Conservation (phyloP, 78 protist species). For the Trichosphaerium sp. region DNA sequence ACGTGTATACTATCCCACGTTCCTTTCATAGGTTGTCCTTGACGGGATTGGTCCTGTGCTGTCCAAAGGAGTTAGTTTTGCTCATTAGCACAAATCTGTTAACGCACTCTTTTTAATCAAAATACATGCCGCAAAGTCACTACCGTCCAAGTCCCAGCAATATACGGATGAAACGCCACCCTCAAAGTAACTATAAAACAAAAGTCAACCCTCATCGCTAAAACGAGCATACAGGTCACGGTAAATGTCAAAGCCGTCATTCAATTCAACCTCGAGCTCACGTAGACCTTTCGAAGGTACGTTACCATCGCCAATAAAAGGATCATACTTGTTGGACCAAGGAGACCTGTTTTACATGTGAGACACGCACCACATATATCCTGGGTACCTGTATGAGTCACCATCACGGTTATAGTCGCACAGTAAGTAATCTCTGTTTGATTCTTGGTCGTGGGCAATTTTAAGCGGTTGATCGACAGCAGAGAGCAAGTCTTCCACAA, state of each 20-base stretch:
- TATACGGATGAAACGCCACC: slow-evolving; percentile 85
- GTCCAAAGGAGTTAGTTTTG: neutral
- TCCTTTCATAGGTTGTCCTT: slow-evolving; percentile 70
- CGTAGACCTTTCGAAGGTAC: slow-evolving; percentile 74
- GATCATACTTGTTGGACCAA: slow-evolving; percentile 90
- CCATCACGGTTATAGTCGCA: slow-evolving; percentile 98
- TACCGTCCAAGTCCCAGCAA: slow-evolving; percentile 81
- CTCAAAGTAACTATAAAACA: slow-evolving; percentile 59
- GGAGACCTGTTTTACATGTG: slow-evolving; percentile 75
- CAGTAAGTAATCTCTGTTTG: slow-evolving; percentile 64
- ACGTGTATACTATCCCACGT: slow-evolving; percentile 95
- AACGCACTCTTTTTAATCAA: slow-evolving; percentile 69
- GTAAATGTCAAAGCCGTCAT: slow-evolving; percentile 81
- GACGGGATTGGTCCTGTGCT: slow-evolving; percentile 60
- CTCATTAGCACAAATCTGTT: no score
- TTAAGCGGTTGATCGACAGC: slow-evolving; percentile 91
- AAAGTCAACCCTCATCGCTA: neutral
- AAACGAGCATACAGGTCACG: slow-evolving; percentile 29
- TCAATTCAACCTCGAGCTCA: slow-evolving; percentile 69
- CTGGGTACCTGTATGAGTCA: slow-evolving; percentile 83
- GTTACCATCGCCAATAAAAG: slow-evolving; percentile 74
- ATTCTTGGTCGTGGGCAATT: slow-evolving; percentile 49
- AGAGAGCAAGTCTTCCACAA: slow-evolving; percentile 83
- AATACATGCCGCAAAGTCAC: slow-evolving; percentile 74
- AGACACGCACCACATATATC: neutral